These are phyloP conservation scores for Komagataella kurtzmanii DNA, from an alignment of 805 yeast genomes.

Conservation along the genomic window DNA sequence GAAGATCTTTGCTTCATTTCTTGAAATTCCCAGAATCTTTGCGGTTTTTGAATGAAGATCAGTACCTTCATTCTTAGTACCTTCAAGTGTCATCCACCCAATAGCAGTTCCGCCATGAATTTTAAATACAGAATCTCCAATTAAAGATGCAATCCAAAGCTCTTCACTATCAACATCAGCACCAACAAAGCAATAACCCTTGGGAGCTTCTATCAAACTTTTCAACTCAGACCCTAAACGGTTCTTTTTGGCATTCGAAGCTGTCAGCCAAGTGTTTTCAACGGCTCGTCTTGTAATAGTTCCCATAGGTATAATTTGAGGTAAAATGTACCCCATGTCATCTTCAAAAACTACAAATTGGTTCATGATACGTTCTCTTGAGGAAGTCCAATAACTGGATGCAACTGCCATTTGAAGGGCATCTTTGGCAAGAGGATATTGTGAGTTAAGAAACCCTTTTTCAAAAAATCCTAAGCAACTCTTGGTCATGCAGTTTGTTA, in stretches of 20 bases:
- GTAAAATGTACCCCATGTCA: constrained; percentile 59
- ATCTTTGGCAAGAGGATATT: constrained; percentile 56
- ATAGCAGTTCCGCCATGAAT: constrained; percentile 93
- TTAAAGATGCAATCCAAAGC: constrained; percentile 91
- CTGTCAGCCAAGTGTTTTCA: constrained; percentile 95
- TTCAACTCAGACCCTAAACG: constrained; percentile 91
- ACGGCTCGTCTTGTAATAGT: constrained; percentile 94
- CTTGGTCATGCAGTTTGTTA: constrained; percentile 70
- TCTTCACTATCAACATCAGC: constrained; percentile 99
- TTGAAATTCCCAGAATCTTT: constrained; percentile 68
- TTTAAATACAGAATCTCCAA: constrained; percentile 83
- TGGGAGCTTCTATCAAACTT: constrained; percentile 74
- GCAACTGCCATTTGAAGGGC: constrained; percentile 68
- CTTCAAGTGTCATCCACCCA: constrained; percentile 99
- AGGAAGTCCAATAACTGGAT: constrained; percentile 88
- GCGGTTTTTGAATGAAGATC: constrained; percentile 95
- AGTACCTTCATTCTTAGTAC: constrained; percentile 81
- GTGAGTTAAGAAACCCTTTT: constrained; percentile 57
- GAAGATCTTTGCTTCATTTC: constrained; percentile 90
- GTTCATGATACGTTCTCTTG: constrained; percentile 67
- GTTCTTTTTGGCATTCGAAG: constrained; percentile 78
- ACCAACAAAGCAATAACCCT: constrained; percentile 85
- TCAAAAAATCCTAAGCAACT: constrained; percentile 62
- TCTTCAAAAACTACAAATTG: constrained; percentile 71
- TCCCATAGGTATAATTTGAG: constrained; percentile 85